Evolutionary conservation across 2,329 filamentous ascomycete genomes (phyloP).

Genomic region (Beauveria brongniartii): DNA sequence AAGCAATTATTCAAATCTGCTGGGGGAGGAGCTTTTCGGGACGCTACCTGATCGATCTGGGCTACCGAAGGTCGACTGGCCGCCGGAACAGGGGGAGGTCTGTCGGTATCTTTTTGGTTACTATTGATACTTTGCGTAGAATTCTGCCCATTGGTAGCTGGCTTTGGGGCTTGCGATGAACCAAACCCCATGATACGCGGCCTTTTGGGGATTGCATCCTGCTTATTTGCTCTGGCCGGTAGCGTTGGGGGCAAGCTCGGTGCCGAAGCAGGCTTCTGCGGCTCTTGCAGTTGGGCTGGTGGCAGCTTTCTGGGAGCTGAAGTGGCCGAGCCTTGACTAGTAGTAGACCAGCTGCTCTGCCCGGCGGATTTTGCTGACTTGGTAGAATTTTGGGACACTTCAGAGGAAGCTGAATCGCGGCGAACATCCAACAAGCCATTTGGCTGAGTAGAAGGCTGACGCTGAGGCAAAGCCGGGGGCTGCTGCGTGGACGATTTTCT

Average conservation of each 20-base stretch:
- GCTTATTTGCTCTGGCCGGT: conserved; percentile 28
- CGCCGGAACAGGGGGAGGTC: conserved; percentile 33
- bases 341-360: conserved; percentile 36
- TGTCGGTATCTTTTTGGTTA: conserved; percentile 11
- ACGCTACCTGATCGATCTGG: conserved; percentile 40
- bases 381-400: conserved; percentile 45
- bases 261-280: conserved; percentile 4
- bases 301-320: conserved; percentile 42
- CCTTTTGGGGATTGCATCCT: neutral
- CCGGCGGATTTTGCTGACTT: conserved; percentile 45
- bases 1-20: conserved; percentile 49
- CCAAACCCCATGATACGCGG: conserved; percentile 10
- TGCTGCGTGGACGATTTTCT: conserved; percentile 24
- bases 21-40: conserved; percentile 22
- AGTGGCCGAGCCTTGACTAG: conserved; percentile 39
- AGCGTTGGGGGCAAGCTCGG: conserved; percentile 42
- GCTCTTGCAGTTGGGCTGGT: conserved; percentile 26
- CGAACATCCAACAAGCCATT: conserved; percentile 30
- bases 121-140: neutral
- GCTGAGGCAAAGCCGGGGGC: conserved; percentile 42
- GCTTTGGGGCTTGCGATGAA: conserved; percentile 12
- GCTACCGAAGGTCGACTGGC: conserved; percentile 42
- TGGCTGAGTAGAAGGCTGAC: conserved; percentile 38
- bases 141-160: neutral
- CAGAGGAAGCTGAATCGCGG: conserved; percentile 50